phyloP scores from a whole-genome alignment of 2,329 filamentous ascomycete species.

The Cordyceps cateniannulata region DNA sequence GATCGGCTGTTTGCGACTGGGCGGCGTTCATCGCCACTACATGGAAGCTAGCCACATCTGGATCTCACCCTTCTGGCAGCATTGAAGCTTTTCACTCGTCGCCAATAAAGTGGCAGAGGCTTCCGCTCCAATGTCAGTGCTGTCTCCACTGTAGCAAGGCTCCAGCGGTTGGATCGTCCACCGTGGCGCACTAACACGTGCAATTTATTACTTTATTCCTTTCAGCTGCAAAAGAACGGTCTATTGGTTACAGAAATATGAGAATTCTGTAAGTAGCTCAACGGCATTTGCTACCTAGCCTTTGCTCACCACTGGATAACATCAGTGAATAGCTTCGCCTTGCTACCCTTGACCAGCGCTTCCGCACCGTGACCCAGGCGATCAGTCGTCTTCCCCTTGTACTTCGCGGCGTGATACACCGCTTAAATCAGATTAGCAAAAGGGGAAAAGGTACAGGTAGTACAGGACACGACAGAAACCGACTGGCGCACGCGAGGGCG shows the following conservation, averaged over 20 bases:
- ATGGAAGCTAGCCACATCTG: constrained; percentile 2
- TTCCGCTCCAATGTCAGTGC: not conserved
- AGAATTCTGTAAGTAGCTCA: too few relatives aligned
- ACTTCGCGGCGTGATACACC: too few relatives aligned
- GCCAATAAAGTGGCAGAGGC: not conserved
- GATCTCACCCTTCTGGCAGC: not conserved
- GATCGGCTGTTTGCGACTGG: not conserved
- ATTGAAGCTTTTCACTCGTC: not conserved
- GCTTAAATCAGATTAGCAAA: too few relatives aligned
- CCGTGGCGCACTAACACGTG: not conserved
- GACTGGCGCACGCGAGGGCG: too few relatives aligned
- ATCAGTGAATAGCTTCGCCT: too few relatives aligned
- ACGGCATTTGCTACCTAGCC: not conserved
- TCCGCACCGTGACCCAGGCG: too few relatives aligned
- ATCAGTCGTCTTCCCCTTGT: too few relatives aligned
- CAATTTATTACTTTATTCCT: not conserved
- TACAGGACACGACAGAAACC: too few relatives aligned
- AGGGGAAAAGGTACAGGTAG: too few relatives aligned
- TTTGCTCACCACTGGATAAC: not conserved
- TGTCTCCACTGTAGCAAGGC: not conserved
- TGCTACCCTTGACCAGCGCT: too few relatives aligned
- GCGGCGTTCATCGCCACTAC: not conserved
- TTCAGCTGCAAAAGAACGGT: not conserved
- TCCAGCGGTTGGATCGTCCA: not conserved
- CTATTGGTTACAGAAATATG: too few relatives aligned